Conservation (phyloP, 2,329 filamentous ascomycete genomes). For the Aureobasidium sp. region DNA sequence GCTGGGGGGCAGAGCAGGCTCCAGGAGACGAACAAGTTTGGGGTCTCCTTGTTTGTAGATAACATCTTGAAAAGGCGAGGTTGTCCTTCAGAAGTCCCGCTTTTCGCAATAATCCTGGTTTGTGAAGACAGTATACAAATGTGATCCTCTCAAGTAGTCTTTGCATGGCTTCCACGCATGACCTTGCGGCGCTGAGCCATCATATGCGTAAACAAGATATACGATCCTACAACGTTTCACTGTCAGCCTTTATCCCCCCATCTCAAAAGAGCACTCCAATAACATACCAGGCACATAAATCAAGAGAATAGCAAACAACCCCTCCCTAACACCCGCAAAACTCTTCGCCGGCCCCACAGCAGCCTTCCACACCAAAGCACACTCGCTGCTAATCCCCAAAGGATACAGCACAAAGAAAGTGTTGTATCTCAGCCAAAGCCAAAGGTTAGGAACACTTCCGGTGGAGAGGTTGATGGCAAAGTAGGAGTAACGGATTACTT, state of each 20-base stretch:
- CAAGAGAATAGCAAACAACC: constrained; percentile 60
- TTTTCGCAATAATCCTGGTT: too few relatives aligned
- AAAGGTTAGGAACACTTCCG: constrained; percentile 62
- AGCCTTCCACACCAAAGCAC: constrained; percentile 57
- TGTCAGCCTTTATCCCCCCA: neutral
- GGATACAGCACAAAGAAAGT: constrained; percentile 96
- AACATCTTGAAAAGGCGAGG: too few relatives aligned
- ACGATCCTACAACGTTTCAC: constrained; percentile 61
- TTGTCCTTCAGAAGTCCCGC: neutral
- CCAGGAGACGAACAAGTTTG: neutral
- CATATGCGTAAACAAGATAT: constrained; percentile 95
- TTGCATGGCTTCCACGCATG: constrained; percentile 54
- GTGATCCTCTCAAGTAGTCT: neutral
- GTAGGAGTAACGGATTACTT: constrained; percentile 94
- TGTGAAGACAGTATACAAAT: neutral
- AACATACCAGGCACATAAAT: constrained; percentile 83
- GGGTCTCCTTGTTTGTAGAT: neutral
- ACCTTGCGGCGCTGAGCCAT: constrained; percentile 89
- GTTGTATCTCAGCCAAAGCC: constrained; percentile 87
- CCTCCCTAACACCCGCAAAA: neutral
- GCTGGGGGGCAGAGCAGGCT: too few relatives aligned
- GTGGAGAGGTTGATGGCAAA: constrained; percentile 78
- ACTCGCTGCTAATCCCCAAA: constrained; percentile 90
- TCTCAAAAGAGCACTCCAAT: constrained; percentile 26
- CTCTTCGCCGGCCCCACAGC: neutral